phyloP scores from a whole-genome alignment of 768 basidiomycete species.

The Collybiopsis luxurians region DNA sequence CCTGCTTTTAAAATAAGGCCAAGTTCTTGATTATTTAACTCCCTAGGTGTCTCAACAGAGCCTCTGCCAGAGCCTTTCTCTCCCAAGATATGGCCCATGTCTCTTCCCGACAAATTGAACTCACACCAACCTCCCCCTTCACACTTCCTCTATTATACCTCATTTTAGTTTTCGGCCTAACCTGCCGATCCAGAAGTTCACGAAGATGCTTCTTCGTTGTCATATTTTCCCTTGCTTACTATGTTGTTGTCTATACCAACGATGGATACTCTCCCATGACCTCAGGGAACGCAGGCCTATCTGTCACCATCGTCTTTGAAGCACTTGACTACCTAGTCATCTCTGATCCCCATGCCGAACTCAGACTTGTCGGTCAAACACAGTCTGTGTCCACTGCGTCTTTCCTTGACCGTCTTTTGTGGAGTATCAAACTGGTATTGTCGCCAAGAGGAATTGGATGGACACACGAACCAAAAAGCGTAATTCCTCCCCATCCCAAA shows the following conservation, averaged over 20 bases:
- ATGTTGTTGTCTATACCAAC: conserved; percentile 23
- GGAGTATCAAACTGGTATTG: conserved; percentile 27
- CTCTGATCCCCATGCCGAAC: conserved; percentile 20
- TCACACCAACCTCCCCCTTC: neutral
- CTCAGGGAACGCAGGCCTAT: conserved; percentile 7
- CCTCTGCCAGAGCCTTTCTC: too few species aligned
- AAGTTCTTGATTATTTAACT: too few species aligned
- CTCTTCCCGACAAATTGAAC: too few species aligned
- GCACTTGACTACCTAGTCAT: conserved; percentile 27
- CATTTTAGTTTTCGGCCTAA: neutral
- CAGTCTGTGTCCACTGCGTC: conserved; percentile 9
- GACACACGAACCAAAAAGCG: conserved; percentile 25
- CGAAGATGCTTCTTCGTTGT: neutral
- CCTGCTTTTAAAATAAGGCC: too few species aligned
- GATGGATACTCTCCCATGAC: conserved; percentile 21
- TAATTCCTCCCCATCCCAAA: conserved; percentile 17
- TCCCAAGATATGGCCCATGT: too few species aligned
- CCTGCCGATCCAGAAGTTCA: neutral
- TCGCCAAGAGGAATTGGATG: conserved; percentile 34
- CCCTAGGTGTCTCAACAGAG: too few species aligned
- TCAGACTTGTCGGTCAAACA: conserved; percentile 17
- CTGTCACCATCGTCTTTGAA: conserved; percentile 18
- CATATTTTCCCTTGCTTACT: conserved; percentile 7
- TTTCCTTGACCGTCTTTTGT: conserved; percentile 20
- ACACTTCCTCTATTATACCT: neutral